Evolutionary conservation across 305 asterid genomes (phyloP), one percentile per base, ranked within the genome.

Genomic region (Plantago coronopus): DNA sequence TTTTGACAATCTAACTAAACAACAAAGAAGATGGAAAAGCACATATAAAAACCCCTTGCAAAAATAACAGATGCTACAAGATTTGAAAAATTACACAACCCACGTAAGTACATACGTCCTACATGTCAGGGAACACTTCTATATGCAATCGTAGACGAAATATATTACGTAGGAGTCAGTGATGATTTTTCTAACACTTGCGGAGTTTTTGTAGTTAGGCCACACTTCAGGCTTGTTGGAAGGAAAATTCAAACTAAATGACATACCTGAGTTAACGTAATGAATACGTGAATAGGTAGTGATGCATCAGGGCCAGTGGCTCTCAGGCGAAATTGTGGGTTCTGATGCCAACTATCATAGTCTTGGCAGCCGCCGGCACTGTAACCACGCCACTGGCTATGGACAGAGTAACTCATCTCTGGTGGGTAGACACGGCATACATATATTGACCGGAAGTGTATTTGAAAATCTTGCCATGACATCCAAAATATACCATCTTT

Each of bases 401-500:
- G 97, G 63, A 86, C 84, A 16, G 96, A 85, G 78, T 82, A 87
- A 51, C 91, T 95, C 97, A 94, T 94, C 72, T 94, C 99, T 8
- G 91, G 91, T 23, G 99, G 99, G 79, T 94, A 94, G 68, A 89
- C 99, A 56, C 99, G 99, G 55, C 99, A 94, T 16, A 94, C 89
- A 50, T 94, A 94, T 75, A 94, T 94, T 42, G 99, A 94, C 69
- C 97, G 79, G 79, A 94, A 94, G 69, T 94, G 99, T 63, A 94
- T 87, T 72, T 89, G 99, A 61, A 94, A 94, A 76, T 94, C 99
- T 84, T 94, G 99, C 99, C 99, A 94, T 43, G 97, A 94, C 99
- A 94, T 89, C 97, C 97, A 94, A 74, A 94, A 94, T 71, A 94
- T 94, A 45, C 99, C 97, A 48, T 94, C 96, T 63, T 85, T 87